phyloP scores from a whole-genome alignment of 306 rosid species.

The Crotalaria pallida region DNA sequence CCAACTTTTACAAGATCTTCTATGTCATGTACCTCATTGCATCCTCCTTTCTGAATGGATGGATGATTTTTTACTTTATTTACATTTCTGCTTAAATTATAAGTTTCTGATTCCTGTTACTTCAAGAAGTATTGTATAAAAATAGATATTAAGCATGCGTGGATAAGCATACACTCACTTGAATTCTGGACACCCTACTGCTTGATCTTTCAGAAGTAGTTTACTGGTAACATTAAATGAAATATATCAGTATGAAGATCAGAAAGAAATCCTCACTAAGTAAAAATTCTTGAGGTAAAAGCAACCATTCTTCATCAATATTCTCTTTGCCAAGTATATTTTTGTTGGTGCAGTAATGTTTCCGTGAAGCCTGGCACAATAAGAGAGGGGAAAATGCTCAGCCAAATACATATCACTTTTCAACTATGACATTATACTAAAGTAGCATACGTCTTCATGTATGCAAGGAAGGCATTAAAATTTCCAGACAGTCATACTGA shows the following conservation, averaged over 20 bases:
- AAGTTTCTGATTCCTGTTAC: slow-evolving; percentile 5
- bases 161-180: slow-evolving; percentile 51
- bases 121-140: slow-evolving; percentile 5
- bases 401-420: slow-evolving; percentile 8
- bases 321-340: slow-evolving; percentile 54
- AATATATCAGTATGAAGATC: slow-evolving; percentile 22
- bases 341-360: slow-evolving; percentile 87
- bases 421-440: neutral
- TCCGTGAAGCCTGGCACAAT: slow-evolving; percentile 73
- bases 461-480: neutral
- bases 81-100: slow-evolving; percentile 44
- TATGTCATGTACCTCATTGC: slow-evolving; percentile 84
- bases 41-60: slow-evolving; percentile 88
- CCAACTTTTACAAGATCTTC: slow-evolving; percentile 94
- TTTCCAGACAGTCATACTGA: neutral
- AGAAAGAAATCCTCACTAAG: neutral
- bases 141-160: neutral
- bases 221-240: slow-evolving; percentile 51
- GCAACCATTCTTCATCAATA: slow-evolving; percentile 81
- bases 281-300: slow-evolving; percentile 18
- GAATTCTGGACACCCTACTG: slow-evolving; percentile 67
- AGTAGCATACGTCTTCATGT: neutral
- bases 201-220: slow-evolving; percentile 55
- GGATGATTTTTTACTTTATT: slow-evolving; percentile 78
- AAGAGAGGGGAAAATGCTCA: slow-evolving; percentile 3